Conservation (phyloP, 441 rosid species). For the Pelargonium myrrhifolium region DNA sequence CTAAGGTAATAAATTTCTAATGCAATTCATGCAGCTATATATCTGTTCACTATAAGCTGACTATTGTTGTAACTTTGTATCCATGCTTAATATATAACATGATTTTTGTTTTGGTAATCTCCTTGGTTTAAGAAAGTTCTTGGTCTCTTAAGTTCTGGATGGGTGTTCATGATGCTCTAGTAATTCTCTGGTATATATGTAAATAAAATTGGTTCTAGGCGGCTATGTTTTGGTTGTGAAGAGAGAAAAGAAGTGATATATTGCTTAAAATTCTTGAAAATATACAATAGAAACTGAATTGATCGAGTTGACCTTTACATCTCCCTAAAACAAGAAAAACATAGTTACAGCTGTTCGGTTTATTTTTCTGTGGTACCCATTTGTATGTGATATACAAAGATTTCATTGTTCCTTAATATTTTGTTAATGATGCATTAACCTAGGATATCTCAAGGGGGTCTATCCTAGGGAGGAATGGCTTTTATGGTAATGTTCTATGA, state of each 20-base stretch:
- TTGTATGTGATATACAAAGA: too few species aligned
- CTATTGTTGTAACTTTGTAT: not conserved
- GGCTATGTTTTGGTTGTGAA: not conserved
- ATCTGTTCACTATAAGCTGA: not conserved
- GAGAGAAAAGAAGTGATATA: too few species aligned
- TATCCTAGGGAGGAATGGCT: not conserved
- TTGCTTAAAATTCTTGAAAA: too few species aligned
- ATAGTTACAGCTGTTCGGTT: too few species aligned
- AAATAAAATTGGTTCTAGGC: not conserved
- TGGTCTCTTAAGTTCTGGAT: not conserved
- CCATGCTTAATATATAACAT: not conserved
- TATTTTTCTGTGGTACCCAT: too few species aligned
- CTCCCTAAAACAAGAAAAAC: too few species aligned
- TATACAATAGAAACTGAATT: too few species aligned
- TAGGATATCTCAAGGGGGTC: not conserved
- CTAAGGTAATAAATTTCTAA: constrained; percentile 47
- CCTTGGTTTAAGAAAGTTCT: not conserved
- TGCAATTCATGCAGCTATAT: constrained; percentile 10
- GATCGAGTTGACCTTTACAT: too few species aligned
- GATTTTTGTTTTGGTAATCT: not conserved
- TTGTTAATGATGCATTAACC: not conserved
- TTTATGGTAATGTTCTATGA: not conserved
- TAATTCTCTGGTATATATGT: not conserved
- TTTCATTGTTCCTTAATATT: too few species aligned
- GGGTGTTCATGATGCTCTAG: not conserved